Conservation (phyloP, 495 filamentous ascomycete genomes). For the Filosporella fistucella region DNA sequence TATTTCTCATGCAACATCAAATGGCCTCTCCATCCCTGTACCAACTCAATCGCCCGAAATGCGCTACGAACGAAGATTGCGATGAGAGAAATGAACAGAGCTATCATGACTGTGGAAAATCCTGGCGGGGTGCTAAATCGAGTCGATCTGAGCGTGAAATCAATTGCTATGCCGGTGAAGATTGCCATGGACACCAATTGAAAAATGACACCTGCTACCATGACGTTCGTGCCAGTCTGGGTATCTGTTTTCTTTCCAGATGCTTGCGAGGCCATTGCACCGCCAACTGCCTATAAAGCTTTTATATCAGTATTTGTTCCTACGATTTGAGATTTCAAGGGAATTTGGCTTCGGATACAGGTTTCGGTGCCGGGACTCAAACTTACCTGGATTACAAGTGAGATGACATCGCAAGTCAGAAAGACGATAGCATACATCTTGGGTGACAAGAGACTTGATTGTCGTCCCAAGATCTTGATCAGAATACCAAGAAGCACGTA, state of each 20-base stretch:
- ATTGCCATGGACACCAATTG: conserved; percentile 55
- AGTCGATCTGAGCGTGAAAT: too few relatives aligned
- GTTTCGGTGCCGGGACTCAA: too few relatives aligned
- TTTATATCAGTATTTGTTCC: too few relatives aligned
- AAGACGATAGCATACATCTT: conserved; percentile 54
- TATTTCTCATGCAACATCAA: conserved; percentile 57
- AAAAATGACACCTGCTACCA: conserved; percentile 61
- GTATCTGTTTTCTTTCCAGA: conserved; percentile 40
- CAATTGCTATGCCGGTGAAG: conserved; percentile 36
- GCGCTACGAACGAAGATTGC: conserved; percentile 51
- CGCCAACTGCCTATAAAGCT: conserved; percentile 56
- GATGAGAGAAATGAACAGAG: conserved; percentile 6
- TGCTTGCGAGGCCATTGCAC: conserved; percentile 47
- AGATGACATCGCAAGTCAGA: conserved; percentile 53
- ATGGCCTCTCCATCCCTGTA: conserved; percentile 57
- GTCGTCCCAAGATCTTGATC: conserved; percentile 48
- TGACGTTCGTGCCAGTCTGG: conserved; percentile 49
- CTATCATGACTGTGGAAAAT: conserved; percentile 6
- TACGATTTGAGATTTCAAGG: too few relatives aligned
- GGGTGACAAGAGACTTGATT: conserved; percentile 47
- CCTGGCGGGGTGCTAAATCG: too few relatives aligned
- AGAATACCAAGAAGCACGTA: conserved; percentile 58
- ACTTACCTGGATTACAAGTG: conserved; percentile 55
- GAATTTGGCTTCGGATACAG: too few relatives aligned
- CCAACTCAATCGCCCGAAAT: conserved; percentile 56